Conservation (phyloP, 1,284 basidiomycete genomes). For the Pterulicium gracile region DNA sequence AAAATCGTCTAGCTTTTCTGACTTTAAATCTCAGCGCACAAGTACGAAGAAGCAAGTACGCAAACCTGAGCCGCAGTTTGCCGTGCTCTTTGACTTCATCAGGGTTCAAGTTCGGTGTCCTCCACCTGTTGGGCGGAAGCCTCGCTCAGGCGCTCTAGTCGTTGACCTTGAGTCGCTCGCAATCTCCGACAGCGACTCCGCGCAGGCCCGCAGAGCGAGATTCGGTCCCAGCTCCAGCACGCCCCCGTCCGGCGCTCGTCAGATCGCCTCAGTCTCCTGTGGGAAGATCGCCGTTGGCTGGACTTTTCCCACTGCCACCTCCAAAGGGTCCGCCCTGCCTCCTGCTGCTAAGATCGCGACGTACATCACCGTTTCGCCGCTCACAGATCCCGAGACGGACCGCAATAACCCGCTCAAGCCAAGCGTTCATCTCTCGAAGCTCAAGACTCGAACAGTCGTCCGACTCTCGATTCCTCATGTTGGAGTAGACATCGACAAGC, state of each 20-base stretch:
- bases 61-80: conserved; percentile 11
- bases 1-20: conserved; percentile 15
- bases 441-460: neutral
- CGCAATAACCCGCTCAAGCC: neutral
- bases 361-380: neutral
- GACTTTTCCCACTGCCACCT: neutral
- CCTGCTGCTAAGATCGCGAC: neutral
- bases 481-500: conserved; percentile 52
- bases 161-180: conserved; percentile 52
- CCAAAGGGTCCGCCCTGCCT: neutral
- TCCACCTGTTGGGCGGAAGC: conserved; percentile 25
- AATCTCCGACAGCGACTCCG: conserved; percentile 23
- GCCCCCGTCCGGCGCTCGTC: too few species aligned
- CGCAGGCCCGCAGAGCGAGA: conserved; percentile 21
- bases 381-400: neutral
- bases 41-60: conserved; percentile 7
- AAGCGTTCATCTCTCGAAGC: neutral
- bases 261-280: conserved; percentile 28
- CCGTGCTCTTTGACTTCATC: conserved; percentile 37
- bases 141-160: conserved; percentile 56
- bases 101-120: conserved; percentile 52
- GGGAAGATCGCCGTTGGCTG: conserved; percentile 31
- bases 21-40: conserved; percentile 3
- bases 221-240: too few species aligned
- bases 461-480: conserved; percentile 48